phyloP scores from a whole-genome alignment of 139 green algal species.

The Chara braunii region DNA sequence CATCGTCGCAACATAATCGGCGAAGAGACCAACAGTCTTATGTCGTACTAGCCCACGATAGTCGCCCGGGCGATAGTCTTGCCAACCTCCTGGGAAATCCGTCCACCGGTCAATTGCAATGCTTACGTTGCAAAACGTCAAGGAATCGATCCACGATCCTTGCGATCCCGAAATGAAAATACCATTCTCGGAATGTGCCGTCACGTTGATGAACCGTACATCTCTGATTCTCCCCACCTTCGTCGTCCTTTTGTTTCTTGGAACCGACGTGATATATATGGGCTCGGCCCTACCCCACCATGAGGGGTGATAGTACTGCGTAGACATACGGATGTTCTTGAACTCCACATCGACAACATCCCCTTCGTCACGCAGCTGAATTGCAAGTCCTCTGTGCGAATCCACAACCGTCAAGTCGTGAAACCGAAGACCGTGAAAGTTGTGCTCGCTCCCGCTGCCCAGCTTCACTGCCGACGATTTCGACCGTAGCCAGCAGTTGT shows the following conservation, averaged over 20 bases:
- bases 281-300: conserved; percentile 23
- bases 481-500: conserved; percentile 12
- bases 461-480: conserved; percentile 28
- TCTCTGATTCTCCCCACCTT: not conserved
- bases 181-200: conserved; percentile 20
- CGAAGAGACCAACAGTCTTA: conserved; percentile 5
- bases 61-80: conserved; percentile 10
- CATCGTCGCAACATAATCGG: conserved; percentile 66
- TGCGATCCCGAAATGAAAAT: conserved; percentile 16
- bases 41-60: conserved; percentile 17
- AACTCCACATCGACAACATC: conserved; percentile 2
- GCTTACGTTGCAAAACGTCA: conserved; percentile 3
- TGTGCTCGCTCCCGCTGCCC: conserved; percentile 14
- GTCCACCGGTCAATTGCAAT: conserved; percentile 7
- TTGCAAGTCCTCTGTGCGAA: conserved; percentile 5
- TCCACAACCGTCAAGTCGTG: conserved; percentile 12
- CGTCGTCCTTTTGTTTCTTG: not conserved
- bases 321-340: conserved; percentile 10
- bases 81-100: not conserved
- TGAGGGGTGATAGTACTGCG: conserved; percentile 21
- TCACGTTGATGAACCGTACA: conserved; percentile 6
- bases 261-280: conserved; percentile 21
- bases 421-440: conserved; percentile 24
- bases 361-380: conserved; percentile 22
- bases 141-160: not conserved